A percentile compares a stretch with the other conserved stretches of the same genome.
phyloP scores from a whole-genome alignment of 169 alveolate genomes.

The Cryptosporidium canis region DNA sequence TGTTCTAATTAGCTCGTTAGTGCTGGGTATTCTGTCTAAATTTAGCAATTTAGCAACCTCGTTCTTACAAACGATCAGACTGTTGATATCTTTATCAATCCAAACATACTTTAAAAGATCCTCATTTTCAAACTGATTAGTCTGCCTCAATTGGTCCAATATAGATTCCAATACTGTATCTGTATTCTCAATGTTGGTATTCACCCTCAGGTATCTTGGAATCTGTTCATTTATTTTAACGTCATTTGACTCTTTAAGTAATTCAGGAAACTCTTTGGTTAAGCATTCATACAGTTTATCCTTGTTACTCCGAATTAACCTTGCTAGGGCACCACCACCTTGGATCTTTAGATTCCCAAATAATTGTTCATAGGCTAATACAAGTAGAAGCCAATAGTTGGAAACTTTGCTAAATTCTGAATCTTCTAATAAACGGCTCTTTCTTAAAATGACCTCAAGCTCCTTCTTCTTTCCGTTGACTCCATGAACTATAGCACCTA shows the following conservation, averaged over 20 bases:
- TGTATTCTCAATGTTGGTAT: constrained; percentile 12
- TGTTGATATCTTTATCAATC: constrained; percentile 27
- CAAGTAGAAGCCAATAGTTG: constrained; percentile 31
- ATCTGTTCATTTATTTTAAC: neutral
- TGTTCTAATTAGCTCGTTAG: constrained; percentile 44
- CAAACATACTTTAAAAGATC: neutral
- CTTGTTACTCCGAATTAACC: constrained; percentile 34
- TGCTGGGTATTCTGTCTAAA: constrained; percentile 61
- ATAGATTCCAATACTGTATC: constrained; percentile 7
- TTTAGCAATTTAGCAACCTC: constrained; percentile 17
- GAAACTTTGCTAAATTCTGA: neutral
- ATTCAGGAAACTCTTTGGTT: constrained; percentile 29
- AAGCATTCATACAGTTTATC: constrained; percentile 17
- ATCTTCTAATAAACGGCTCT: neutral
- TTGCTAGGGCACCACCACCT: constrained; percentile 61
- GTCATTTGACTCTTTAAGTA: neutral
- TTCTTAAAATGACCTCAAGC: constrained; percentile 11
- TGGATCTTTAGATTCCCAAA: constrained; percentile 44
- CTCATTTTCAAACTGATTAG: neutral
- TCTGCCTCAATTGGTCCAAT: neutral
- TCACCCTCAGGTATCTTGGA: constrained; percentile 70
- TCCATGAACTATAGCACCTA: constrained; percentile 48
- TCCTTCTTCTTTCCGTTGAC: constrained; percentile 16
- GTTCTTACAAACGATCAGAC: constrained; percentile 17
- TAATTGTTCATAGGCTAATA: constrained; percentile 34